Base-by-base conservation (phyloP, 352 stramenopile genomes). In the Globisporangium heterothallicum region DNA sequence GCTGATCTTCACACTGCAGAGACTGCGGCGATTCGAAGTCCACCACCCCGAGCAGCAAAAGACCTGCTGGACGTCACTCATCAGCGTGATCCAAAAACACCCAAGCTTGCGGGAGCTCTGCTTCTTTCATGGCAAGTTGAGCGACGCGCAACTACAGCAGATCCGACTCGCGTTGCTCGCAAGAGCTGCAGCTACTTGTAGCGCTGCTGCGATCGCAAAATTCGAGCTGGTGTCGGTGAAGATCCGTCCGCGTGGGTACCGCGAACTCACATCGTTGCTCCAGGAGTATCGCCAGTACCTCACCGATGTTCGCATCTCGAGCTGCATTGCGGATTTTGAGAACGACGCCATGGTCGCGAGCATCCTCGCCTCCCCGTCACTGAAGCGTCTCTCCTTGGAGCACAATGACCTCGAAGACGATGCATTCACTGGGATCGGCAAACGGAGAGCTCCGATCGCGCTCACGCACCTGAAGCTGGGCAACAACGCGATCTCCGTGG, bases 361-460 rank as follows among this genome's bases (percentile, higher is more conserved):
- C 32, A 47, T 71, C 27, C 59, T 88, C 27, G 45, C 44, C 22
- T 59, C 59, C 22, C 58, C 65, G 6, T 63, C 52, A 4, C 60
- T 91, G 1, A 44, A 73, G 30, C 55, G 53, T 0, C 61, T 93
- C 9, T 88, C 77, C 8, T 51, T 93, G 26, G 79, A 90, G 48
- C 79, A 93, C 53, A 91, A 88, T 35, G 78, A 91, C 25, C 60
- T 93, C 9, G 73, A 84, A 49, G 79, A 91, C 56, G 68, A 80
- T 32, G 68, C 74, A 19, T 87, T 93, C 30, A 27, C 56, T 19
- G 48, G 63, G 0, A 58, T 82, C n/a, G 24, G 38, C 1, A 61
- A 46, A 16, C 35, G 45, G 25, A 44, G 44, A 18, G 59, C 58
- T 3, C 53, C 65, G 6, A 44, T 83, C 6, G 34, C 71, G 24